Evolutionary conservation across 1,139 yeast species (phyloP).

Genomic region (Geotrichum klebahnii): DNA sequence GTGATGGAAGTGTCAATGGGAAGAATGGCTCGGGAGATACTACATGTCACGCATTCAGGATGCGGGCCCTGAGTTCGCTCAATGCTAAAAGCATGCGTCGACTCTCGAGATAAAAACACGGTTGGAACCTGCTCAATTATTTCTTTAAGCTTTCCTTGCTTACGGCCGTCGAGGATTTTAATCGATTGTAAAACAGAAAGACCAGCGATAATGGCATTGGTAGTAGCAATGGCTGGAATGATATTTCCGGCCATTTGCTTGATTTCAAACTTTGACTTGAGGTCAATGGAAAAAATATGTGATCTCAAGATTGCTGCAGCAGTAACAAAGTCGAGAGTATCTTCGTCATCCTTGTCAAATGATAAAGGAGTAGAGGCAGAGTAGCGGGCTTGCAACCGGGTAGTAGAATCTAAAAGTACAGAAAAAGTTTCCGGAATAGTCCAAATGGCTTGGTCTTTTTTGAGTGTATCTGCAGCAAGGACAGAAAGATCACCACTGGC

Average conservation of each 20-base stretch:
- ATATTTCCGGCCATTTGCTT: constrained; percentile 96
- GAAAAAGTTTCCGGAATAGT: constrained; percentile 57
- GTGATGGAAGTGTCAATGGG: constrained; percentile 36
- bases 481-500: constrained; percentile 19
- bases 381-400: constrained; percentile 47
- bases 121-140: constrained; percentile 9
- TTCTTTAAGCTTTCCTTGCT: constrained; percentile 15
- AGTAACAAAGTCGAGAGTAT: constrained; percentile 80
- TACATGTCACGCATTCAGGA: constrained; percentile 68
- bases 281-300: constrained; percentile 62
- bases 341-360: constrained; percentile 94
- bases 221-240: constrained; percentile 97
- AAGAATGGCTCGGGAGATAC: constrained; percentile 53
- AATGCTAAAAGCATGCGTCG: constrained; percentile 64
- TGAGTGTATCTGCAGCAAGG: constrained; percentile 33
- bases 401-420: constrained; percentile 53
- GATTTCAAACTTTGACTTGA: constrained; percentile 76
- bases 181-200: constrained; percentile 71
- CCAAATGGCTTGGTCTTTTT: constrained; percentile 63
- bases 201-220: constrained; percentile 93
- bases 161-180: constrained; percentile 43
- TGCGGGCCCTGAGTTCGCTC: constrained; percentile 61
- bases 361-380: constrained; percentile 41
- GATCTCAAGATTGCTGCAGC: constrained; percentile 86
- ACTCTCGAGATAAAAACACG: constrained; percentile 42